phyloP scores from a whole-genome alignment of 805 yeast species.

The Kregervanrija fluxuum region DNA sequence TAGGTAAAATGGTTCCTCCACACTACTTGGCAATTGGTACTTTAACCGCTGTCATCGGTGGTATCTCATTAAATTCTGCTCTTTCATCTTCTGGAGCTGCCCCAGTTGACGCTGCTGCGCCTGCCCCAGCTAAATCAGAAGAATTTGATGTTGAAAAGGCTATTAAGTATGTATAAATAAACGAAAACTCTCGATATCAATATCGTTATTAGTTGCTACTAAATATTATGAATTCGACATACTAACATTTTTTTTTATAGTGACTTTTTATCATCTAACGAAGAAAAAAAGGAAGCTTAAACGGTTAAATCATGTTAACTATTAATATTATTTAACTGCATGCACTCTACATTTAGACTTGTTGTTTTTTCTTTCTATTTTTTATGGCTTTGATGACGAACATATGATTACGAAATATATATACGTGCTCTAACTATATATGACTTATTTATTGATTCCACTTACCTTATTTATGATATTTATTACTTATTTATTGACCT shows the following conservation, averaged over 20 bases:
- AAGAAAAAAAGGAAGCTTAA: conserved; percentile 12
- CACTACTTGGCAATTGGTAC: conserved; percentile 83
- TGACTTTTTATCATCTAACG: conserved; percentile 22
- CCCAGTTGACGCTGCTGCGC: conserved; percentile 47
- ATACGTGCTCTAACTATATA: too few relatives aligned
- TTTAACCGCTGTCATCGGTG: conserved; percentile 56
- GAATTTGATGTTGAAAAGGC: conserved; percentile 28
- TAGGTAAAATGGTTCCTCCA: conserved; percentile 79
- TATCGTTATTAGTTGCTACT: background rate
- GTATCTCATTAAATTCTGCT: conserved; percentile 23
- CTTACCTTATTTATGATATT: background rate
- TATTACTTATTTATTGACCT: background rate
- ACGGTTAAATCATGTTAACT: background rate
- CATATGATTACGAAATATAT: too few relatives aligned
- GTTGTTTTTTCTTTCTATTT: too few relatives aligned
- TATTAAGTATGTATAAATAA: conserved; percentile 21
- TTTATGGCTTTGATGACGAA: too few relatives aligned
- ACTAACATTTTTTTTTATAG: conserved; percentile 9
- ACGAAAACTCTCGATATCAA: background rate
- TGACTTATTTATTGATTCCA: background rate
- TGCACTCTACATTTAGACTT: too few relatives aligned
- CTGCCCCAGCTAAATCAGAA: conserved; percentile 8
- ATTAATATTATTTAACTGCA: too few relatives aligned
- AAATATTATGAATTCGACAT: background rate
- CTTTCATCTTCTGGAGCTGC: conserved; percentile 39